Evolutionary conservation across 495 filamentous ascomycete species (phyloP).

Genomic region (Pyronema omphalodes): DNA sequence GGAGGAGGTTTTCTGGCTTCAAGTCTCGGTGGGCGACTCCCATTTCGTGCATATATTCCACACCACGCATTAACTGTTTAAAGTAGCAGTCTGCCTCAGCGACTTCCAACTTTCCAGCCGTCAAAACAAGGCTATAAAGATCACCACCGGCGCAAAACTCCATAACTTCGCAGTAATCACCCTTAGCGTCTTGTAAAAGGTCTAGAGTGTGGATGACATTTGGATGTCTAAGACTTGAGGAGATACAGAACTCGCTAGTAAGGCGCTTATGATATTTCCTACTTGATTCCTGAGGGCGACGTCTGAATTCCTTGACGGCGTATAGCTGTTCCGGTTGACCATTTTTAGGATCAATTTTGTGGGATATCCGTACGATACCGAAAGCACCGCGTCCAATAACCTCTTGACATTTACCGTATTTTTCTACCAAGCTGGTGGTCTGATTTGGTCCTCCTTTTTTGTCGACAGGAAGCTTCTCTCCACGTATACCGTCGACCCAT

Average conservation of each 20-base stretch:
- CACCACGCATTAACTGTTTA: conserved; percentile 97
- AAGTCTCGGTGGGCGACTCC: conserved; percentile 93
- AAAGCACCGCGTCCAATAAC: conserved; percentile 95
- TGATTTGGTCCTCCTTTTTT: conserved; percentile 61
- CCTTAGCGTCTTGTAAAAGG: conserved; percentile 84
- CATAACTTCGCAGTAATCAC: conserved; percentile 99
- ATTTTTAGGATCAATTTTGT: conserved; percentile 73
- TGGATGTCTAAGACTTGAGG: conserved; percentile 83
- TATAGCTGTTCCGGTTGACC: conserved; percentile 75
- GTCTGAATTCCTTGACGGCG: conserved; percentile 95
- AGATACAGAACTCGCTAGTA: conserved; percentile 98
- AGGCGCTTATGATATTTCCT: conserved; percentile 97
- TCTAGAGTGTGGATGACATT: conserved; percentile 98
- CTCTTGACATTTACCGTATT: conserved; percentile 98
- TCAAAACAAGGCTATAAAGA: conserved; percentile 83
- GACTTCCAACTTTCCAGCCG: conserved; percentile 84
- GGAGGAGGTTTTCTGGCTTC: conserved; percentile 89
- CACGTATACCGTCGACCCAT: conserved; percentile 85
- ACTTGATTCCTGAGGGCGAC: conserved; percentile 75
- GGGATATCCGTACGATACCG: conserved; percentile 93
- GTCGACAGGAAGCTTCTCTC: conserved; percentile 48
- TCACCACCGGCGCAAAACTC: conserved; percentile 96
- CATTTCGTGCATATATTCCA: conserved; percentile 99
- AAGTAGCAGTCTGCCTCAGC: conserved; percentile 94
- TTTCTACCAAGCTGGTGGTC: conserved; percentile 73